Evolutionary conservation across 2,329 filamentous ascomycete genomes (phyloP).

Genomic region (Colletotrichum musicola): DNA sequence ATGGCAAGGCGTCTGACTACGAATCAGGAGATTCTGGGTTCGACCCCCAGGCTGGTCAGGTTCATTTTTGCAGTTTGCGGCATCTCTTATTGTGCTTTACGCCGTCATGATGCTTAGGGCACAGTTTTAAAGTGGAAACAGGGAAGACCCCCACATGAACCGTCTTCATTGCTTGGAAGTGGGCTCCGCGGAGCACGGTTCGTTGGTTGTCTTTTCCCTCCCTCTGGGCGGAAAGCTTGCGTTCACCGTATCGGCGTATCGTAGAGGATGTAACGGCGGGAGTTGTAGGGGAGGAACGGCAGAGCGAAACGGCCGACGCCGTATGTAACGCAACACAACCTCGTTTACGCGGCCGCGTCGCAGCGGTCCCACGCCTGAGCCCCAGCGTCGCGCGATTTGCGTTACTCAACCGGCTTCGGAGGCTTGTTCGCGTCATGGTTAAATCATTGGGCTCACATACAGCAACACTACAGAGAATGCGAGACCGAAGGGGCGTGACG

Average conservation of each 20-base stretch:
- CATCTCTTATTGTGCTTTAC: neutral
- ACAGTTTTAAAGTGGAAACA: constrained; percentile 8
- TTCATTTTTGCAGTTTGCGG: neutral
- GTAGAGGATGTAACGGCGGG: constrained; percentile 4
- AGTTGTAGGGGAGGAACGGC: neutral
- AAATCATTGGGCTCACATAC: neutral
- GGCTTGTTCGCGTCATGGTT: neutral
- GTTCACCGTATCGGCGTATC: neutral
- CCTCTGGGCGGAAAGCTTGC: constrained; percentile 23
- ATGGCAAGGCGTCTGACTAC: constrained; percentile 60
- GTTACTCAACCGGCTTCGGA: neutral
- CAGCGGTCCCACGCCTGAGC: neutral
- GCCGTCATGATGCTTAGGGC: constrained; percentile 10
- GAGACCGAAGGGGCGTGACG: neutral
- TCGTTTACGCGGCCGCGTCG: constrained; percentile 13
- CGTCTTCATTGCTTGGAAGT: neutral
- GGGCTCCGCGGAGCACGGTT: constrained; percentile 31
- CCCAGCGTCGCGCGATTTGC: neutral
- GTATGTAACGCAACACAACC: neutral
- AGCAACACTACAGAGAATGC: neutral
- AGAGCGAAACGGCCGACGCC: constrained; percentile 3
- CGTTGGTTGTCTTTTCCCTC: constrained; percentile 21
- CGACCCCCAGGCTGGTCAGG: constrained; percentile 39
- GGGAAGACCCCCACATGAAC: constrained; percentile 7
- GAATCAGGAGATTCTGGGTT: constrained; percentile 42